These are phyloP conservation scores for Bocquillonia castaneifolia DNA, from an alignment of 441 rosid genomes.

Conservation along the genomic window DNA sequence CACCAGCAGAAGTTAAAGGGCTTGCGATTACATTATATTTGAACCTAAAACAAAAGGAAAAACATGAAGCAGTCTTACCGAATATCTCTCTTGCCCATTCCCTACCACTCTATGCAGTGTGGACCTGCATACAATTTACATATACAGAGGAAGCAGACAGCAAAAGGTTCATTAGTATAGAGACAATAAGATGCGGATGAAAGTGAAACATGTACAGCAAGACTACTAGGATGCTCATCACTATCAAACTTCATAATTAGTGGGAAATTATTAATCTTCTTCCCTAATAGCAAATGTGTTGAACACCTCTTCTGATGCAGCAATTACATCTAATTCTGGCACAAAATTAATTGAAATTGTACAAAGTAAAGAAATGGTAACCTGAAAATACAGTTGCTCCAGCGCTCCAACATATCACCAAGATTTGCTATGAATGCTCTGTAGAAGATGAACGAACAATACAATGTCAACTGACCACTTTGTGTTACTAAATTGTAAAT, in stretches of 20 bases:
- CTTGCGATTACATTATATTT: not conserved
- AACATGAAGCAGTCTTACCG: conserved; percentile 44
- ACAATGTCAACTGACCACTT: conserved; percentile 5
- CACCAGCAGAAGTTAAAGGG: not conserved
- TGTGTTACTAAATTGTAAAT: not conserved
- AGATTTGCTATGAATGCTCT: conserved; percentile 81
- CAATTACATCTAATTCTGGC: conserved; percentile 6
- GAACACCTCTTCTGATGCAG: not conserved
- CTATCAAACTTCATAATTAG: not conserved
- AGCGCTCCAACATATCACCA: conserved; percentile 84
- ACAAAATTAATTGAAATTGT: conserved; percentile 9
- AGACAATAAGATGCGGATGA: not conserved
- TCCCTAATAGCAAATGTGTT: not conserved
- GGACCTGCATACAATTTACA: conserved; percentile 51
- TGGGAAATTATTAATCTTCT: not conserved
- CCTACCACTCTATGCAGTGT: conserved; percentile 87
- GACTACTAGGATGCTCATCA: not conserved
- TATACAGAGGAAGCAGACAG: not conserved
- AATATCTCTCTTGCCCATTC: conserved; percentile 72
- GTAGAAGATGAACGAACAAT: conserved; percentile 23
- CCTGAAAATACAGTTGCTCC: conserved; percentile 87
- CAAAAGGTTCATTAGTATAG: not conserved
- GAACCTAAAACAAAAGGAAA: not conserved
- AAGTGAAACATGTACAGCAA: no score
- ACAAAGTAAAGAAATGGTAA: conserved; percentile 26